Evolutionary conservation across 202 grass and related monocot genomes (phyloP).

Genomic region (Miscanthus sacchariflorus): DNA sequence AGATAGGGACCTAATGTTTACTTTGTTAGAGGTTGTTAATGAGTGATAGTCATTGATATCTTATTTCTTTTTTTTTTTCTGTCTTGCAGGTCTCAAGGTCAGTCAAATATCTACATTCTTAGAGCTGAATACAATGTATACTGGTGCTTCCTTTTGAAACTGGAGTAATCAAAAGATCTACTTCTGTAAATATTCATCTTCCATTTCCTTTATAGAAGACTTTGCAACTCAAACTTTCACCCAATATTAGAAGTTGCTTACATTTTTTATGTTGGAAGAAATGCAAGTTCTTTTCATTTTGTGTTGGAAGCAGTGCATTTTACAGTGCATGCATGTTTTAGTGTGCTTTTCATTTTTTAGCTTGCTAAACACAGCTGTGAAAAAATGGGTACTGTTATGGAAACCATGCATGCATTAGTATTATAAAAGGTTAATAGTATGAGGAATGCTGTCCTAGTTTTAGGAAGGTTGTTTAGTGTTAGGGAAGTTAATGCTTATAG

Average conservation of each 20-base stretch:
- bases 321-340: slow-evolving; percentile 6
- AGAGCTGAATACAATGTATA: slow-evolving; percentile 44
- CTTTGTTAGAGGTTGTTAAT: slow-evolving; percentile 23
- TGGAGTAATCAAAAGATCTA: slow-evolving; percentile 30
- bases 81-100: slow-evolving; percentile 92
- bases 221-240: slow-evolving; percentile 32
- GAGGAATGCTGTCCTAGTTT: slow-evolving; percentile 1
- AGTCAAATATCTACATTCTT: slow-evolving; percentile 43
- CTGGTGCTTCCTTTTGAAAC: slow-evolving; percentile 39
- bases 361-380: neutral
- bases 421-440: neutral
- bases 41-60: slow-evolving; percentile 36
- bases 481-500: neutral
- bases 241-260: slow-evolving; percentile 31
- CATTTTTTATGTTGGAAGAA: slow-evolving; percentile 17
- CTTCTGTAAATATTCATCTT: slow-evolving; percentile 28
- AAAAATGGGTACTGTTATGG: neutral
- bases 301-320: slow-evolving; percentile 17
- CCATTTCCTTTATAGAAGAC: slow-evolving; percentile 13
- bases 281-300: neutral
- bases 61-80: slow-evolving; percentile 31
- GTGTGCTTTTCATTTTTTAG: neutral
- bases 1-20: slow-evolving; percentile 15
- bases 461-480: neutral
- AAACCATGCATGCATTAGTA: neutral